Evolutionary conservation across 805 yeast species (phyloP).

Genomic region (Pichia eremophila): DNA sequence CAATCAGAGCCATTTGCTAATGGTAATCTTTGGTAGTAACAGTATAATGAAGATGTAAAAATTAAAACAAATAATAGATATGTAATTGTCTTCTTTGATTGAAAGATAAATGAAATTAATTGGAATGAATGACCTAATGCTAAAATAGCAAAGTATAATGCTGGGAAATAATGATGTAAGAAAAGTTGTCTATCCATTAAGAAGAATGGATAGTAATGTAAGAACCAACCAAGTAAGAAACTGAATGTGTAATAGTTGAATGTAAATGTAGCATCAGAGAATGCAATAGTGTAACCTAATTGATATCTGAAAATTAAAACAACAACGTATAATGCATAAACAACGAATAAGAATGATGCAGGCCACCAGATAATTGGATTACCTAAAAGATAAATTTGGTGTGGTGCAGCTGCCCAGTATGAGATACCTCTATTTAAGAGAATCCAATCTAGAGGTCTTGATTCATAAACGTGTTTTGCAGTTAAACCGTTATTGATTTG

Average conservation of each 20-base stretch:
- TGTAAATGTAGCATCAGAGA: constrained; percentile 48
- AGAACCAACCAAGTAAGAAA: constrained; percentile 58
- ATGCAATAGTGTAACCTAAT: constrained; percentile 35
- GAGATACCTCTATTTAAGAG: constrained; percentile 67
- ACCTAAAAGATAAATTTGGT: constrained; percentile 63
- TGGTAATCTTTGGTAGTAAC: constrained; percentile 59
- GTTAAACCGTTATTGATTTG: constrained; percentile 60
- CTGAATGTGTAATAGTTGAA: constrained; percentile 55
- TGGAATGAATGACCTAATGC: constrained; percentile 27
- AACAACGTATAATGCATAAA: constrained; percentile 40
- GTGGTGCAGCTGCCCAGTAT: constrained; percentile 55
- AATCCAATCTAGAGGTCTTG: constrained; percentile 70
- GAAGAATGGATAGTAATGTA: constrained; percentile 68
- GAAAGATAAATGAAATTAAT: constrained; percentile 22
- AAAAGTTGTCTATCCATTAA: constrained; percentile 90
- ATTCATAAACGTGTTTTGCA: constrained; percentile 62
- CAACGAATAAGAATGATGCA: constrained; percentile 41
- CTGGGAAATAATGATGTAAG: constrained; percentile 89
- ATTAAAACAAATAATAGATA: constrained; percentile 39
- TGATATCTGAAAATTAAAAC: constrained; percentile 55
- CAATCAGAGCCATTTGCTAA: constrained; percentile 71
- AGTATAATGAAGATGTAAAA: constrained; percentile 38
- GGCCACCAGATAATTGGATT: constrained; percentile 79
- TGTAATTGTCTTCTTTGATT: constrained; percentile 34
- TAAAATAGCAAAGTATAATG: constrained; percentile 62